phyloP scores from a whole-genome alignment of 192 early-diverging fungal species.

The Umbelopsis vinacea region DNA sequence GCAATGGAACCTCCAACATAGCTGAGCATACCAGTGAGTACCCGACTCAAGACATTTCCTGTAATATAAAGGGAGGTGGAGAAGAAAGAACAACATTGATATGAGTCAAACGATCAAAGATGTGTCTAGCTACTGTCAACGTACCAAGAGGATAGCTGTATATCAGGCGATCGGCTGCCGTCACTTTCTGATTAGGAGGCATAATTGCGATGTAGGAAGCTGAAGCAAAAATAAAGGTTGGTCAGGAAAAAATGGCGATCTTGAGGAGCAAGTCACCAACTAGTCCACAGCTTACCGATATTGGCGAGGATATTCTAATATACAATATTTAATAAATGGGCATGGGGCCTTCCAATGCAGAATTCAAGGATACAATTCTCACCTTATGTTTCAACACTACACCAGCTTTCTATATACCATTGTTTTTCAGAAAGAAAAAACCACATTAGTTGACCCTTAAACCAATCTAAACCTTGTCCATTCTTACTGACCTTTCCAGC shows the following conservation, averaged over 20 bases:
- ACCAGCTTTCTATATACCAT: slow-evolving; percentile 21
- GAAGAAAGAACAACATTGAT: neutral
- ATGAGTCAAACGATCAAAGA: neutral
- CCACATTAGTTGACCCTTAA: neutral
- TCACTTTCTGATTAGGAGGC: slow-evolving; percentile 40
- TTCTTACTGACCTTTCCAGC: slow-evolving; percentile 23
- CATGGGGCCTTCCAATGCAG: neutral
- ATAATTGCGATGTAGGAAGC: slow-evolving; percentile 39
- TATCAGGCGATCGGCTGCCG: slow-evolving; percentile 35
- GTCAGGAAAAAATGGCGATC: no score
- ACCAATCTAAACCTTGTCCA: neutral
- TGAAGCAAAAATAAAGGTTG: neutral
- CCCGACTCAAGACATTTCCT: slow-evolving; percentile 45
- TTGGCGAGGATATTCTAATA: slow-evolving; percentile 37
- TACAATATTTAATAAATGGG: neutral
- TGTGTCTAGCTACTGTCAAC: neutral
- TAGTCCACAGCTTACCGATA: slow-evolving; percentile 32
- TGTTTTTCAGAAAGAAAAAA: neutral
- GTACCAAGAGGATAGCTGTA: slow-evolving; percentile 48
- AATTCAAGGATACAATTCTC: neutral
- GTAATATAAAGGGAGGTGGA: neutral
- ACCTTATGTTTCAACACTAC: slow-evolving; percentile 45
- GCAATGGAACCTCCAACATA: slow-evolving; percentile 70
- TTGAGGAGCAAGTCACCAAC: no score
- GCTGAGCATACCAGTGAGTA: slow-evolving; percentile 37